Conservation (phyloP, 2,329 filamentous ascomycete species). For the Trichoderma cornu-damae region DNA sequence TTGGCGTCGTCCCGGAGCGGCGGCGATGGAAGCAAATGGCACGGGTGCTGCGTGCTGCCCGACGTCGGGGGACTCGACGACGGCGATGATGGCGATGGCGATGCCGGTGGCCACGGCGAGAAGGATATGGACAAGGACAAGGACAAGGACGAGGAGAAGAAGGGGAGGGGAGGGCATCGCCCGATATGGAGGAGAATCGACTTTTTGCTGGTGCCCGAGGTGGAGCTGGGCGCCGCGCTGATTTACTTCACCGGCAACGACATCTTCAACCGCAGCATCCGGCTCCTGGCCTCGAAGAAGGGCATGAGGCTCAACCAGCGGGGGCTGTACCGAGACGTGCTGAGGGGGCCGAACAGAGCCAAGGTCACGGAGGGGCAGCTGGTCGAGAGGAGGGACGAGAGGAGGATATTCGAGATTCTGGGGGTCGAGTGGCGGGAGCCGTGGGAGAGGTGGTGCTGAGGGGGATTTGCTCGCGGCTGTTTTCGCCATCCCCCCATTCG, state of each 20-base stretch:
- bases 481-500: too few species aligned
- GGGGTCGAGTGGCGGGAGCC: conserved; percentile 82
- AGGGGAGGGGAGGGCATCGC: conserved; percentile 22
- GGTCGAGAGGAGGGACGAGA: conserved; percentile 71
- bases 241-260: conserved; percentile 97
- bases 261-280: conserved; percentile 84
- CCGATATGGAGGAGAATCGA: conserved; percentile 76
- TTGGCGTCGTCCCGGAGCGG: conserved; percentile 53
- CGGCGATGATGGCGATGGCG: conserved; percentile 13
- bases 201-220: conserved; percentile 73
- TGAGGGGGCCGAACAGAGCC: conserved; percentile 51
- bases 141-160: not conserved
- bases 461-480: not conserved
- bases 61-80: conserved; percentile 31
- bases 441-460: conserved; percentile 67
- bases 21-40: conserved; percentile 72
- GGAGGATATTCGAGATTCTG: conserved; percentile 71
- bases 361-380: conserved; percentile 64
- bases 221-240: conserved; percentile 75
- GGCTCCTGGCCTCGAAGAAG: conserved; percentile 73
- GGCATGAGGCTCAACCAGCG: conserved; percentile 80
- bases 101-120: not conserved
- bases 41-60: conserved; percentile 74
- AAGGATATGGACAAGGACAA: not conserved
- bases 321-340: conserved; percentile 68